Evolutionary conservation across 1,284 basidiomycete genomes (phyloP), one percentile per base, ranked within the genome.

Genomic region (Pascua sp.): DNA sequence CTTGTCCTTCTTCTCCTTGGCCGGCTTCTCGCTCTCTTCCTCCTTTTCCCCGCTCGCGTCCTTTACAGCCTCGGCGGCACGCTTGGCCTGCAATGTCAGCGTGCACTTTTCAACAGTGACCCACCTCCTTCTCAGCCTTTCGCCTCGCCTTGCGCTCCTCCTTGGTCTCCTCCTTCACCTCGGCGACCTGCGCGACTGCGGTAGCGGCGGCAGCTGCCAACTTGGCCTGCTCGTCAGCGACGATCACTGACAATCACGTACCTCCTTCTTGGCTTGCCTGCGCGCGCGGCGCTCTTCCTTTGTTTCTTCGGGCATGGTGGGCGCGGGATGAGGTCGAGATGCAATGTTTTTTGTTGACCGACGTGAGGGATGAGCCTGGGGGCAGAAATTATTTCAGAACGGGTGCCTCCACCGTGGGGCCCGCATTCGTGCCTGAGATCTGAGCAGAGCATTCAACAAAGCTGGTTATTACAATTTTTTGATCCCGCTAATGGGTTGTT

Each of bases 71-170:
- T 50, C 49, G 17, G 42, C n/a, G 5, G 42, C 24, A 32, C 24
- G 24, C 38, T 47, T 48, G 16, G 48, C 54, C 51, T 55, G 51
- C 53, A 12, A 3, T 4, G 47, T 52, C 47, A 52, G 56, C 38
- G n/a, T n/a, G n/a, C n/a, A n/a, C n/a, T n/a, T n/a, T 1, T 2
- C 24, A 36, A 7, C 11, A 37, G 16, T 4, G 11, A 53, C 38
- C 18, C 8, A 60, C 58, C 51, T 53, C 56, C 48, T 60, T 60
- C 51, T 53, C 57, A 11, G 58, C 63, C 5, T 49, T 52, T 51
- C 57, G 60, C 11, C 62, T 47, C 5, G 59, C 62, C 53, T 47
- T 53, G 15, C 60, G 56, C 56, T 66, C 65, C 56, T 67, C 63
- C 60, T 64, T 63, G 42, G 57, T 61, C 53, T 64, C 61, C 17